A percentile compares a stretch with the other conserved stretches of the same genome.
These are phyloP conservation scores for Ustilago hordei DNA, from an alignment of 1,284 basidiomycete species.

Conservation along the genomic window DNA sequence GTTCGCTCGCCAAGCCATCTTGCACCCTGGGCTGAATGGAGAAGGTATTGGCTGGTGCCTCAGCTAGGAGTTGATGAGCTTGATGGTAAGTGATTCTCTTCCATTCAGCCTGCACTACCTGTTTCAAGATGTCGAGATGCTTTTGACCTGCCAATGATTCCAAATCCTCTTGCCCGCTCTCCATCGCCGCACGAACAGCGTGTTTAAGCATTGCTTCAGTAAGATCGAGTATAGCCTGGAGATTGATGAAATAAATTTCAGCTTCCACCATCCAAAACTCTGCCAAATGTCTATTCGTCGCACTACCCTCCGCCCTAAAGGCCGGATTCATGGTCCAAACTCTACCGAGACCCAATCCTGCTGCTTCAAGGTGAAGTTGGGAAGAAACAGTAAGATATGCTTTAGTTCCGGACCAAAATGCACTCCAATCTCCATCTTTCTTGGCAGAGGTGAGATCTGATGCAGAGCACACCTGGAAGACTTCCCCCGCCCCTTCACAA, in stretches of 20 bases:
- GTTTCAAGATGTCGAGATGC: conserved; percentile 8
- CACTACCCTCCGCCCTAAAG: conserved; percentile 90
- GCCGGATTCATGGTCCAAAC: conserved; percentile 91
- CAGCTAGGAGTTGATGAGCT: conserved; percentile 76
- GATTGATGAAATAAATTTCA: conserved; percentile 70
- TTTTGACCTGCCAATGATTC: conserved; percentile 9
- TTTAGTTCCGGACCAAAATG: conserved; percentile 70
- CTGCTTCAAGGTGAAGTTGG: conserved; percentile 93
- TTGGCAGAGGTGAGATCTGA: conserved; percentile 28
- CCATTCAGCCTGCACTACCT: conserved; percentile 72
- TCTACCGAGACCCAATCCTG: conserved; percentile 78
- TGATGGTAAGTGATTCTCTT: conserved; percentile 83
- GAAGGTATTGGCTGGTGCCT: conserved; percentile 19
- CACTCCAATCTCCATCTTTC: conserved; percentile 1
- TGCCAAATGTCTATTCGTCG: conserved; percentile 90
- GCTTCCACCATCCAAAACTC: conserved; percentile 99
- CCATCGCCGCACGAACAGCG: conserved; percentile 27
- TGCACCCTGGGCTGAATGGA: conserved; percentile 77
- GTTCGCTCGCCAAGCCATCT: conserved; percentile 82
- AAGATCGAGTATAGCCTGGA: conserved; percentile 44
- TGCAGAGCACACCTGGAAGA: conserved; percentile 79
- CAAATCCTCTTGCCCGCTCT: conserved; percentile 42
- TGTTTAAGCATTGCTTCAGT: conserved; percentile 51
- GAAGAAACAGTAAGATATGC: conserved; percentile 94
- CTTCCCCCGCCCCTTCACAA: conserved; percentile 97